Evolutionary conservation across 2,329 filamentous ascomycete genomes (phyloP).

Genomic region (Phialocephala sp.): DNA sequence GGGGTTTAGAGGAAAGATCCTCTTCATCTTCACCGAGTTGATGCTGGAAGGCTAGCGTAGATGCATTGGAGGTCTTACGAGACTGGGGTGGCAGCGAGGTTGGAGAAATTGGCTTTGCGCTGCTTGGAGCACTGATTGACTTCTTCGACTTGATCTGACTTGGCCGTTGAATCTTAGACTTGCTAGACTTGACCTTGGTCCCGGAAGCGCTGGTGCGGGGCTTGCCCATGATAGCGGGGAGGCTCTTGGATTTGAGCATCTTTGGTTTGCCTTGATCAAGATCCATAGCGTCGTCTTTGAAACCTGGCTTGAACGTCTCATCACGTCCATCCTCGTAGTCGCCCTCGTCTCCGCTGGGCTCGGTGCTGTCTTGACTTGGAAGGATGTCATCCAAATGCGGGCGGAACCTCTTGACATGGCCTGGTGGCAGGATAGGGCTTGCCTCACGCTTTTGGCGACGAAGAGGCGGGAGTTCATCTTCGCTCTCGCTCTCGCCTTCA

Average conservation of each 20-base stretch:
- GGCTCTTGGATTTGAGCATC: slow-evolving; percentile 50
- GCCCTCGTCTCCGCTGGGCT: slow-evolving; percentile 66
- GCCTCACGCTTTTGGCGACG: slow-evolving; percentile 62
- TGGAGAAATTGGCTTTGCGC: slow-evolving; percentile 61
- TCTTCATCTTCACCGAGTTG: slow-evolving; percentile 76
- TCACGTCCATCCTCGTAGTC: slow-evolving; percentile 54
- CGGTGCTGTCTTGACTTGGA: slow-evolving; percentile 62
- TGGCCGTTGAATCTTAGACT: slow-evolving; percentile 46
- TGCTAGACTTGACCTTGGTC: slow-evolving; percentile 53
- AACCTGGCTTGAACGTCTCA: slow-evolving; percentile 42
- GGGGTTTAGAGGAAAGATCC: slow-evolving; percentile 91
- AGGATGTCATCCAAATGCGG: slow-evolving; percentile 57
- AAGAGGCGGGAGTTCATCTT: slow-evolving; percentile 63
- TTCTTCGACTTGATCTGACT: slow-evolving; percentile 57
- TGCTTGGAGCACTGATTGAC: slow-evolving; percentile 44
- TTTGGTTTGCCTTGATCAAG: slow-evolving; percentile 40
- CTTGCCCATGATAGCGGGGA: slow-evolving; percentile 47
- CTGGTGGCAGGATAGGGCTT: slow-evolving; percentile 56
- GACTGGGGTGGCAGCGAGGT: slow-evolving; percentile 71
- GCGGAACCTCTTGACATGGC: slow-evolving; percentile 51
- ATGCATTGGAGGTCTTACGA: slow-evolving; percentile 77
- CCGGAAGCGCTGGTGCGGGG: slow-evolving; percentile 44
- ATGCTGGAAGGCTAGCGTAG: slow-evolving; percentile 66
- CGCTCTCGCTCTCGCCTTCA: slow-evolving; percentile 73
- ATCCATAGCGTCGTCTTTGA: slow-evolving; percentile 36